Evolutionary conservation across 2,329 filamentous ascomycete genomes (phyloP).

Genomic region (Cladosporium sp.): DNA sequence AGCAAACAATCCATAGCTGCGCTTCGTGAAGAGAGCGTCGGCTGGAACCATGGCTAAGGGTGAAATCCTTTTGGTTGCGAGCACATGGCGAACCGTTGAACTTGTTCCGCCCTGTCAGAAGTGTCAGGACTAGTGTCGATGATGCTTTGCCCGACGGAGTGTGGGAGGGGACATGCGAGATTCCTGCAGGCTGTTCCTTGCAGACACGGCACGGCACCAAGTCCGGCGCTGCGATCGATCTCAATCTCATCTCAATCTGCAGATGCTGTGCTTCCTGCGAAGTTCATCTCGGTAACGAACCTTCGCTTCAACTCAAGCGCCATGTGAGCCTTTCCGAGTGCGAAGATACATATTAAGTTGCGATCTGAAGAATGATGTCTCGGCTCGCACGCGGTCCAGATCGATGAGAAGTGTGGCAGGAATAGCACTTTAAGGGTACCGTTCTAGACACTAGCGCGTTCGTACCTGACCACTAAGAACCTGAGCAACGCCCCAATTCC

Average conservation of each 20-base stretch:
- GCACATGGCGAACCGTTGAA: slow-evolving; percentile 4
- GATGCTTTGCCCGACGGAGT: slow-evolving; percentile 5
- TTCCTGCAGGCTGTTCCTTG: slow-evolving; percentile 5
- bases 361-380: neutral
- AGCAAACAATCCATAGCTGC: neutral
- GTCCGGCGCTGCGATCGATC: slow-evolving; percentile 5
- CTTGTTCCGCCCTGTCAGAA: neutral
- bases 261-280: neutral
- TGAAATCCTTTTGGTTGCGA: neutral
- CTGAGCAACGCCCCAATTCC: no score
- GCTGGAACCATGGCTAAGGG: neutral
- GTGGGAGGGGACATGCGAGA: slow-evolving; percentile 9
- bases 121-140: neutral
- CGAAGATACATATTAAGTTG: no score
- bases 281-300: neutral
- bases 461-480: neutral
- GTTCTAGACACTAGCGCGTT: neutral
- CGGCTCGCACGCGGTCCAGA: neutral
- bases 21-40: neutral
- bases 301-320: neutral
- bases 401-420: neutral
- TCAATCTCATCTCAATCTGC: slow-evolving; percentile 4
- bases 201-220: slow-evolving; percentile 7
- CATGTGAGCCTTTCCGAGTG: neutral
- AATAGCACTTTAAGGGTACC: no score